Conservation (phyloP, 139 green algal species). For the Chlamydomonas sphaeroides region DNA sequence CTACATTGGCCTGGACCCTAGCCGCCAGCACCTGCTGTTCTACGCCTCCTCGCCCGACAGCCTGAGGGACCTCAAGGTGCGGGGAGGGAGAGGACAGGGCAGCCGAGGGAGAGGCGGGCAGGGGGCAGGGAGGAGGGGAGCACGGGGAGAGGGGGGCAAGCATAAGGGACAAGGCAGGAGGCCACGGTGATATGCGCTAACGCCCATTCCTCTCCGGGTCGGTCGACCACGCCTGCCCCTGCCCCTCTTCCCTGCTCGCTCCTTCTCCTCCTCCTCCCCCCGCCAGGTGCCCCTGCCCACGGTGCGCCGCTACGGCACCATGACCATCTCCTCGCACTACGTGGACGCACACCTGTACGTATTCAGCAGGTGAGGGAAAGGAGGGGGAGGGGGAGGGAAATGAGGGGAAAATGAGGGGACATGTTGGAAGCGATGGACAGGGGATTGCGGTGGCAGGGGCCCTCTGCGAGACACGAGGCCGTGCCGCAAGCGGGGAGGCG, state of each 20-base stretch:
- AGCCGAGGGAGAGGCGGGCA: background rate
- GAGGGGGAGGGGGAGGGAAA: background rate
- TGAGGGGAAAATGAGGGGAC: no score
- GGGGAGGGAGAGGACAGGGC: background rate
- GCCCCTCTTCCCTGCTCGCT: no score
- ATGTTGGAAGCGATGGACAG: no score
- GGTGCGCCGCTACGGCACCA: slow-evolving; percentile 39
- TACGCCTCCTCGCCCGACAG: slow-evolving; percentile 63
- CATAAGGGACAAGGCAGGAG: no score
- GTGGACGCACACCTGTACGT: slow-evolving; percentile 77
- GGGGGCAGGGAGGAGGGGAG: no score
- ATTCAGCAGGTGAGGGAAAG: slow-evolving; percentile 51
- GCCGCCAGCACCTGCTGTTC: slow-evolving; percentile 71
- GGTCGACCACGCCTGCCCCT: no score
- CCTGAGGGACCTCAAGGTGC: slow-evolving; percentile 55
- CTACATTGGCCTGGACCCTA: slow-evolving; percentile 78
- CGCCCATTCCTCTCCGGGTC: no score
- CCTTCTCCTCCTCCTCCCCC: background rate
- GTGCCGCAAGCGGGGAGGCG: no score
- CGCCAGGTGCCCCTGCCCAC: slow-evolving; percentile 44
- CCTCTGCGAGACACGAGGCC: no score
- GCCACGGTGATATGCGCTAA: no score
- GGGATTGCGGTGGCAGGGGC: no score
- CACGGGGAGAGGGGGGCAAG: no score
- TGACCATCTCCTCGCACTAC: slow-evolving; percentile 64